Percentiles rank a stretch among this genome's conserved stretches.
Evolutionary conservation across 495 filamentous ascomycete genomes (phyloP).

Genomic region (Podospora sp.): DNA sequence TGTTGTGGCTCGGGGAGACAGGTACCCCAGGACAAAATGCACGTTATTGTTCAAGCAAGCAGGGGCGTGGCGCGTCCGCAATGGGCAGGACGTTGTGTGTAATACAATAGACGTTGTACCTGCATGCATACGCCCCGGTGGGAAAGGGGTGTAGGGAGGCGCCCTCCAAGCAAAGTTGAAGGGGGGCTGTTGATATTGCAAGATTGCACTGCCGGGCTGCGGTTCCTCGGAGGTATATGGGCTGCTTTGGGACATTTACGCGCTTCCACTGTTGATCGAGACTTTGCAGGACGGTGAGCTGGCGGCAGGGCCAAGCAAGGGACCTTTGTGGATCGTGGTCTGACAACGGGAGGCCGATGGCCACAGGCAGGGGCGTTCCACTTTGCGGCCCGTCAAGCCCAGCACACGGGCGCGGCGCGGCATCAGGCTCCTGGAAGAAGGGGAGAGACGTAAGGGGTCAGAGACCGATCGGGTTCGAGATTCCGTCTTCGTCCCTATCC

Average conservation of each 20-base stretch:
- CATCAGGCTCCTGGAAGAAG: not conserved
- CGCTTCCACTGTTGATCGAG: not conserved
- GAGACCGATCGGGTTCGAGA: conserved; percentile 1
- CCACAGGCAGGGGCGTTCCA: conserved; percentile 1
- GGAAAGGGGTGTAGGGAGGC: not conserved
- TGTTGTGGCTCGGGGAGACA: not conserved
- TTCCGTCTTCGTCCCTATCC: not conserved
- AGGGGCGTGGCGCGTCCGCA: not conserved
- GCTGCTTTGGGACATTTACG: conserved; percentile 7
- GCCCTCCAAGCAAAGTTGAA: too few relatives aligned
- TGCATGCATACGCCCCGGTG: not conserved
- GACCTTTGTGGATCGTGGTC: not conserved
- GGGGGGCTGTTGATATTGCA: not conserved
- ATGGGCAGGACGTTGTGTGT: not conserved
- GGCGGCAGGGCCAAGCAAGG: not conserved
- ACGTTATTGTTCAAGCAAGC: not conserved
- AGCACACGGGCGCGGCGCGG: not conserved
- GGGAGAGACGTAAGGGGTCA: not conserved
- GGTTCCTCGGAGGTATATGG: not conserved
- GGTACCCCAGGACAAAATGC: not conserved
- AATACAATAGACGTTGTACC: not conserved
- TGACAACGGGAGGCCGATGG: not conserved
- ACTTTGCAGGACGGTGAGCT: not conserved
- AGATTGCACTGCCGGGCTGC: not conserved
- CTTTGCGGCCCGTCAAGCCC: not conserved